phyloP scores from a whole-genome alignment of 73 alveolate genomes.

The Symbiodinium pilosum region DNA sequence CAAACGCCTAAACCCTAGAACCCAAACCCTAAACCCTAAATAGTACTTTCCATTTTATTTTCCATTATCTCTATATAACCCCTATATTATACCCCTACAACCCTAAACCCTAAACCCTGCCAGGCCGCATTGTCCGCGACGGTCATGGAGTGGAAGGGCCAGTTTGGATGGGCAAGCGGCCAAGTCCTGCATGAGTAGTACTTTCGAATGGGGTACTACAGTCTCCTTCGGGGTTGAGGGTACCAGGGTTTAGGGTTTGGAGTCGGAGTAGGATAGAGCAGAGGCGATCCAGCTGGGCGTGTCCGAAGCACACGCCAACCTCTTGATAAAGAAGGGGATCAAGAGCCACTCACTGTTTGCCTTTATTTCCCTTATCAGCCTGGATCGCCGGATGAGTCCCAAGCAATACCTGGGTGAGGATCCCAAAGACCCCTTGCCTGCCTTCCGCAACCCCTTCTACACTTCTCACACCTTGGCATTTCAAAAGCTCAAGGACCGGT shows the following conservation, averaged over 20 bases:
- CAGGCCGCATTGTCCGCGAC: slow-evolving; percentile 39
- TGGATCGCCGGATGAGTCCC: not conserved
- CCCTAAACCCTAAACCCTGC: no score
- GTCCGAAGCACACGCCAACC: not conserved
- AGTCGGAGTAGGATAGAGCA: no score
- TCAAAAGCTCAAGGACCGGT: not conserved
- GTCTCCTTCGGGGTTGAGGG: no score
- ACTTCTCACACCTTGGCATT: not conserved
- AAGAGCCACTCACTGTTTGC: not conserved
- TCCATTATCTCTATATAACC: no score
- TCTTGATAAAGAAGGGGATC: not conserved
- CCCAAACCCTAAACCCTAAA: no score
- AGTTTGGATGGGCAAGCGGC: slow-evolving; percentile 39
- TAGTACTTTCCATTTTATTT: no score
- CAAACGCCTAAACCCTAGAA: no score
- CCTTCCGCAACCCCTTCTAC: not conserved
- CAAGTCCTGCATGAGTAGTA: no score
- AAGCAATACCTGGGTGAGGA: not conserved
- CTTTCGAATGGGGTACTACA: no score
- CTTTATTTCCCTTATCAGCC: slow-evolving; percentile 8
- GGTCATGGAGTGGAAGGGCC: slow-evolving; percentile 77
- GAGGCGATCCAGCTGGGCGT: not conserved
- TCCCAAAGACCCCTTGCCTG: not conserved
- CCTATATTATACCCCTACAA: no score
- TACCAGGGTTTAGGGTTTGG: not conserved